Percentiles rank a stretch among this genome's conserved stretches.
Conservation (phyloP, 2,329 filamentous ascomycete genomes). For the Hypomyces rosellus region DNA sequence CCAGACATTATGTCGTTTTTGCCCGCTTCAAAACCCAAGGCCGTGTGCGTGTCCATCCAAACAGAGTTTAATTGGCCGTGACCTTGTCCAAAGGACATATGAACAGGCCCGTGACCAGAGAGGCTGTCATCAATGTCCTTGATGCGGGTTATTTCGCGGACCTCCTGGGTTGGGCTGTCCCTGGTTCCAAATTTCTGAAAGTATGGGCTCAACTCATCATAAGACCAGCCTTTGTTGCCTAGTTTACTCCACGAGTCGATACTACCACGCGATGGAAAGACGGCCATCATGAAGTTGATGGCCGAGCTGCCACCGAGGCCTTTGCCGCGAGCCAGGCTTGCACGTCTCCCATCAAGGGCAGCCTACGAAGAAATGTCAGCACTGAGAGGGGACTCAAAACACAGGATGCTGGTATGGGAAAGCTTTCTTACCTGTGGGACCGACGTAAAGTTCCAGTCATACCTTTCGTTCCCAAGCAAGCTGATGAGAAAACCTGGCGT, state of each 20-base stretch:
- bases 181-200: constrained; percentile 30
- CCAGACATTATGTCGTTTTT: constrained; percentile 26
- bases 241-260: not conserved
- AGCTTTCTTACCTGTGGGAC: too few relatives aligned
- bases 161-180: constrained; percentile 18
- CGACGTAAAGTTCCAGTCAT: too few relatives aligned
- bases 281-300: not conserved
- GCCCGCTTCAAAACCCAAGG: constrained; percentile 21
- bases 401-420: too few relatives aligned
- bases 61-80: constrained; percentile 26
- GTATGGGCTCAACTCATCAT: constrained; percentile 25
- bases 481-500: too few relatives aligned
- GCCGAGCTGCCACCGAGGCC: not conserved
- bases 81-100: constrained; percentile 30
- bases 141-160: constrained; percentile 23
- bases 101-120: constrained; percentile 29
- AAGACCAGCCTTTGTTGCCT: constrained; percentile 24
- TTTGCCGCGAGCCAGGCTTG: not conserved
- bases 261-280: not conserved
- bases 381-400: too few relatives aligned
- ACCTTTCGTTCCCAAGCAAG: too few relatives aligned
- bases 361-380: too few relatives aligned
- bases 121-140: constrained; percentile 27
- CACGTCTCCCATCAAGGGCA: too few relatives aligned
- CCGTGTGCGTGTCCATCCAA: constrained; percentile 31